Evolutionary conservation across 495 filamentous ascomycete species (phyloP).

Genomic region (Aspergillus homomorphus): DNA sequence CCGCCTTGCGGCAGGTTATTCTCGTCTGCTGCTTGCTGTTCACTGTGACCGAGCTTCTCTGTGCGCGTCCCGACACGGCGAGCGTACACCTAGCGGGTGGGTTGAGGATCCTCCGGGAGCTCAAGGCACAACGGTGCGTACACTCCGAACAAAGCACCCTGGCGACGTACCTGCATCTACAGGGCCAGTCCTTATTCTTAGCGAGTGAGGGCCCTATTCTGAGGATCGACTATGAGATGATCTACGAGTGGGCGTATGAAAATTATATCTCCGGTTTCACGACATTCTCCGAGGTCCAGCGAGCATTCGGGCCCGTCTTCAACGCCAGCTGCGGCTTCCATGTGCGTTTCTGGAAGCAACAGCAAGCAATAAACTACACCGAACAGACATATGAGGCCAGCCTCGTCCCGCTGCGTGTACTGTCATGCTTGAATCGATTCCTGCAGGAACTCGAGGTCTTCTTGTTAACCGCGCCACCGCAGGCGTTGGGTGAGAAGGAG

Average conservation of each 20-base stretch:
- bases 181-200: not conserved
- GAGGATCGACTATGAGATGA: not conserved
- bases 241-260: not conserved
- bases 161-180: not conserved
- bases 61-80: too few relatives aligned
- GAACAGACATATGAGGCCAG: not conserved
- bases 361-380: not conserved
- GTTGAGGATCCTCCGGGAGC: not conserved
- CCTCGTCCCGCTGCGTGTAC: not conserved
- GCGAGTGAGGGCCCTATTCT: not conserved
- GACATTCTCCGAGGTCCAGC: not conserved
- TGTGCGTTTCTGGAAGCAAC: not conserved
- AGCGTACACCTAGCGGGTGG: not conserved
- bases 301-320: not conserved
- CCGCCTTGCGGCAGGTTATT: not conserved
- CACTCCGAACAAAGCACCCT: not conserved
- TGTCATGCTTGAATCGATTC: not conserved
- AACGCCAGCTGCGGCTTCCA: not conserved
- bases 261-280: not conserved
- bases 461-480: not conserved
- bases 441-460: not conserved
- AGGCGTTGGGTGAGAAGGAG: not conserved
- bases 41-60: not conserved
- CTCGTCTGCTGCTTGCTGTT: not conserved
- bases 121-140: not conserved